Conservation (phyloP, 192 early-diverging fungal species). For the Dissophora globulifera region DNA sequence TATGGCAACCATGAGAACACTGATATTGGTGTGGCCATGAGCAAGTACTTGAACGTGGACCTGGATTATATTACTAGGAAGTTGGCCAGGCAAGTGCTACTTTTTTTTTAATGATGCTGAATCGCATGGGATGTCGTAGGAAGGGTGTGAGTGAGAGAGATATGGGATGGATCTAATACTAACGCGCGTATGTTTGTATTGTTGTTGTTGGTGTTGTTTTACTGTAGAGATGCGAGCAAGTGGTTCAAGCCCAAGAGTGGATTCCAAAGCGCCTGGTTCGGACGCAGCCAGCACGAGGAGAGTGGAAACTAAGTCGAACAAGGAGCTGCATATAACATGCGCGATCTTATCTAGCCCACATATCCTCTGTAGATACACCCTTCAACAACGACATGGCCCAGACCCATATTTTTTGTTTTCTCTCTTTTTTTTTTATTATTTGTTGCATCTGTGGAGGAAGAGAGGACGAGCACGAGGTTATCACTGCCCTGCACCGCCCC, state of each 20-base stretch:
- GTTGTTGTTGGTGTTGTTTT: neutral
- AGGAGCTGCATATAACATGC: too few species aligned
- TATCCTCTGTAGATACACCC: neutral
- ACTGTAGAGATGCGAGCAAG: neutral
- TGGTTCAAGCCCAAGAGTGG: slow-evolving; percentile 32
- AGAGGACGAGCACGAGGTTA: neutral
- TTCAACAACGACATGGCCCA: neutral
- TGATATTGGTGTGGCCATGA: slow-evolving; percentile 68
- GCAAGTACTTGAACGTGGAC: slow-evolving; percentile 63
- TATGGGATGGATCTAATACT: neutral
- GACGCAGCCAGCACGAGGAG: slow-evolving; percentile 15
- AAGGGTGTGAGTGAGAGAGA: neutral
- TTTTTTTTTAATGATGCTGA: neutral
- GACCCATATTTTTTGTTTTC: neutral
- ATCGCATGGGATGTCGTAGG: too few species aligned
- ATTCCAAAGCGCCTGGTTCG: neutral
- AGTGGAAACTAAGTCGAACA: slow-evolving; percentile 18
- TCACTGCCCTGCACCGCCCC: neutral
- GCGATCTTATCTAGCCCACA: neutral
- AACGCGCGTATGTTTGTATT: neutral
- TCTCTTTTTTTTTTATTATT: neutral
- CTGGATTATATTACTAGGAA: slow-evolving; percentile 57
- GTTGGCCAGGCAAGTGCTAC: slow-evolving; percentile 49
- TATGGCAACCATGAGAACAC: slow-evolving; percentile 76
- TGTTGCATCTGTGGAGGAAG: too few species aligned